Conservation (phyloP, 495 filamentous ascomycete genomes). For the Penicillium steckii region DNA sequence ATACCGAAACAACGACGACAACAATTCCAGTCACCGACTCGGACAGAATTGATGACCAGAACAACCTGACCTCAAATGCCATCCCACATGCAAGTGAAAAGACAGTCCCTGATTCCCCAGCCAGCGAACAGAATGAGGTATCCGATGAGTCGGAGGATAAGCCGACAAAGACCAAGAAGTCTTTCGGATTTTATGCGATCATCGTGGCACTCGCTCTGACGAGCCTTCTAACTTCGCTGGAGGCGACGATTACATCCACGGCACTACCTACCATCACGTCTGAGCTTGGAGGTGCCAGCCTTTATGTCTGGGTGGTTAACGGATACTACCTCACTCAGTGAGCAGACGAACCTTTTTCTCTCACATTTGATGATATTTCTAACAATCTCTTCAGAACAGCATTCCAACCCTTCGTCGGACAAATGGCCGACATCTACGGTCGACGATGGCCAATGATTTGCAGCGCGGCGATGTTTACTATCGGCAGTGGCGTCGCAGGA, state of each 20-base stretch:
- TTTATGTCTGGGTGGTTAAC: neutral
- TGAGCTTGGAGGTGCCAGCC: neutral
- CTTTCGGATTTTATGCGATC: no score
- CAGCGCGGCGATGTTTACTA: slow-evolving; percentile 37
- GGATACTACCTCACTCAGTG: neutral
- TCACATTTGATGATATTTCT: neutral
- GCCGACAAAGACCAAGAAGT: no score
- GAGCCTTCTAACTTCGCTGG: neutral
- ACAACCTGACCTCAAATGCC: no score
- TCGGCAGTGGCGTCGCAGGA: slow-evolving; percentile 43
- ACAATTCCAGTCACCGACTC: no score
- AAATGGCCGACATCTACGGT: slow-evolving; percentile 51
- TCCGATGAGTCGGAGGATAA: no score
- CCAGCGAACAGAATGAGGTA: no score
- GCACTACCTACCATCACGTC: neutral
- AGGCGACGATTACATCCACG: neutral
- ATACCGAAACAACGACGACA: no score
- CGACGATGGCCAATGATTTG: slow-evolving; percentile 42
- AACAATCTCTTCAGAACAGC: neutral
- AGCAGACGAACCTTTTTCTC: no score
- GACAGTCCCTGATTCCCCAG: no score
- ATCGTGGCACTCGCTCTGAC: no score
- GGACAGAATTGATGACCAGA: no score
- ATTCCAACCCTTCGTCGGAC: slow-evolving; percentile 32
- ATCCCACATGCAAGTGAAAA: no score